Evolutionary conservation across 768 basidiomycete genomes (phyloP), one percentile per base, ranked within the genome.

Genomic region (Suillus cothurnatus): DNA sequence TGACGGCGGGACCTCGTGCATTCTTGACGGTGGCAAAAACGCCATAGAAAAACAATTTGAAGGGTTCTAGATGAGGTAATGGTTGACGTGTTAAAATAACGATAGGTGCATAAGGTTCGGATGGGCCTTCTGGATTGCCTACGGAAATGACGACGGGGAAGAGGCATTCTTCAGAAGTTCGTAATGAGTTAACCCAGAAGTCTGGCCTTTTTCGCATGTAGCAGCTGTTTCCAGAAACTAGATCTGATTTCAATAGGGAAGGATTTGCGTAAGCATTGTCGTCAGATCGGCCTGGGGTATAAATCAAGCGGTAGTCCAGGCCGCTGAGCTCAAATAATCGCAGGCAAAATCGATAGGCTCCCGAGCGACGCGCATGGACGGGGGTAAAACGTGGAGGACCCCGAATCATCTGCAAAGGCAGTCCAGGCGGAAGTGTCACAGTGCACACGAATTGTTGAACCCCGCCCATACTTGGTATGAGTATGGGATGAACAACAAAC

Each of bases 61-160:
- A 87, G 39, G 75, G 69, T 3, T 80, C 72, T 26, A 94, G 71
- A 28, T 76, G 70, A 3, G 93, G 91, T 8, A 94, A 78, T 19
- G 91, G 89, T 31, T 81, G 79, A 53, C 88, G 83, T 9, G 92
- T 91, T 47, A 95, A 79, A 41, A 95, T 72, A 21, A 87, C 72
- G 63, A 95, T 77, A 4, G 91, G 88, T 14, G 82, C 83, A 68
- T 86, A 84, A n/a, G 76, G 66, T 61, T 77, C 69, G 57, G 61
- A 68, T 28, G 23, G 73, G 31, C 72, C 70, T 32, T 74, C 75
- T 17, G 73, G 69, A 36, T 60, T 64, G 21, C 72, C 74, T 23
- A 76, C 68, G 14, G 74, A 73, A 59, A 80, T 72, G 47, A 93
- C 77, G 38, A 91, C 74, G 9, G 81, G 71, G 61, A 72, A 63